A percentile compares a stretch with the other conserved stretches of the same genome.
phyloP scores from a whole-genome alignment of 345 rosid species.

The Boechera retrofracta region DNA sequence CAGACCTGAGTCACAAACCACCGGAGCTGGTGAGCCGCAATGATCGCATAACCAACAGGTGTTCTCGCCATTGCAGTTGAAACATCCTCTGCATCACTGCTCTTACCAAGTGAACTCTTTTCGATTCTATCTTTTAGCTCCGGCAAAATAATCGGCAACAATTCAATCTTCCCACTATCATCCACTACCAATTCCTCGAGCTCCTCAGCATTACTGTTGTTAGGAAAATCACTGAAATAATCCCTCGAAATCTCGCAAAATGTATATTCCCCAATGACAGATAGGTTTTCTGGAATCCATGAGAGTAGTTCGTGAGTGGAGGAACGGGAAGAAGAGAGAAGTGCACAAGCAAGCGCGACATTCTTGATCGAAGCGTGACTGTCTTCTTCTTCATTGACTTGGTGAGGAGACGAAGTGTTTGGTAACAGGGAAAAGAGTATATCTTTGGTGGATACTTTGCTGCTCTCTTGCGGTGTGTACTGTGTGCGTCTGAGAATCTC shows the following conservation, averaged over 20 bases:
- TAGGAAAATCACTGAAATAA: constrained; percentile 39
- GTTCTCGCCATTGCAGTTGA: constrained; percentile 65
- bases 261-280: constrained; percentile 43
- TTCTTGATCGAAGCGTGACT: constrained; percentile 46
- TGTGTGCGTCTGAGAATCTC: constrained; percentile 51
- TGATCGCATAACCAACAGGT: constrained; percentile 71
- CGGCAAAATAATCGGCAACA: constrained; percentile 65
- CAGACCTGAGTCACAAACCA: constrained; percentile 89
- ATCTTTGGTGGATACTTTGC: constrained; percentile 55
- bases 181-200: constrained; percentile 43
- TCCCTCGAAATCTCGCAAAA: constrained; percentile 53
- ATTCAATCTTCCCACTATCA: constrained; percentile 47
- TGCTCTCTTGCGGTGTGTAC: constrained; percentile 55
- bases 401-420: constrained; percentile 23
- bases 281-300: constrained; percentile 65
- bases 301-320: constrained; percentile 66
- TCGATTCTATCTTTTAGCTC: constrained; percentile 63
- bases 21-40: constrained; percentile 78
- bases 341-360: constrained; percentile 70
- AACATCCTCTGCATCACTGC: constrained; percentile 56
- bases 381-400: constrained; percentile 37
- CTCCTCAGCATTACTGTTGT: constrained; percentile 34
- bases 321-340: constrained; percentile 61
- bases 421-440: constrained; percentile 61
- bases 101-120: constrained; percentile 69